A percentile compares a stretch with the other conserved stretches of the same genome.
phyloP scores from a whole-genome alignment of 148 eudicot genomes.

The Vaccinium vitisidaea region DNA sequence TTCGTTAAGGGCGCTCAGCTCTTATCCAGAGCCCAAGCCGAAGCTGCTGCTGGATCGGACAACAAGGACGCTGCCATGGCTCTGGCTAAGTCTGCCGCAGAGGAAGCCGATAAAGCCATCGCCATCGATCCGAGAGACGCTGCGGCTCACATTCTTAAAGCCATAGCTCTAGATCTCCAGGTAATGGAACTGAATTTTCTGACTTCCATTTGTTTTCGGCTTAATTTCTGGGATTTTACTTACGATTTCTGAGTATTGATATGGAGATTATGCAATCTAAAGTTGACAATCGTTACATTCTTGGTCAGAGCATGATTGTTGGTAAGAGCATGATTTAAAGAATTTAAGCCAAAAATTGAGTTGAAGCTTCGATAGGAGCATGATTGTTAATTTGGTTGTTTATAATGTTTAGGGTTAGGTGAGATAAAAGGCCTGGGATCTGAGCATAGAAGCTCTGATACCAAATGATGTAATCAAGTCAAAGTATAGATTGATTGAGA shows the following conservation, averaged over 20 bases:
- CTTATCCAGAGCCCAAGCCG: constrained; percentile 40
- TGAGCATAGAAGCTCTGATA: too few relatives aligned
- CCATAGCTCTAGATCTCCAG: constrained; percentile 59
- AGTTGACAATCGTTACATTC: too few relatives aligned
- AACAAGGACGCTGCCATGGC: constrained; percentile 15
- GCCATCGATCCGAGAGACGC: constrained; percentile 62
- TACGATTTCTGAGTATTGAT: neutral
- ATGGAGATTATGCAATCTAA: neutral
- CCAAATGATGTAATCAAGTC: neutral
- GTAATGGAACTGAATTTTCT: neutral
- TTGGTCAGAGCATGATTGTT: too few relatives aligned
- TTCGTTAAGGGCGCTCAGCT: constrained; percentile 76
- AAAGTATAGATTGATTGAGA: neutral
- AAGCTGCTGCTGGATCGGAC: neutral
- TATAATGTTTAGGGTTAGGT: too few relatives aligned
- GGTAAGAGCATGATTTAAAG: too few relatives aligned
- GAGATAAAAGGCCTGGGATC: too few relatives aligned
- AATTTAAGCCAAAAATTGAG: too few relatives aligned
- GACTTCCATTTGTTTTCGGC: neutral
- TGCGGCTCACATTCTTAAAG: constrained; percentile 71
- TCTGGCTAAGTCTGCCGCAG: constrained; percentile 46
- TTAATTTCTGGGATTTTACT: neutral
- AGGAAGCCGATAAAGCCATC: constrained; percentile 61
- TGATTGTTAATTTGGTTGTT: too few relatives aligned
- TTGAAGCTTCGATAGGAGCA: too few relatives aligned